Evolutionary conservation across 306 rosid genomes (phyloP).

Genomic region (Trifolium subterraneum): DNA sequence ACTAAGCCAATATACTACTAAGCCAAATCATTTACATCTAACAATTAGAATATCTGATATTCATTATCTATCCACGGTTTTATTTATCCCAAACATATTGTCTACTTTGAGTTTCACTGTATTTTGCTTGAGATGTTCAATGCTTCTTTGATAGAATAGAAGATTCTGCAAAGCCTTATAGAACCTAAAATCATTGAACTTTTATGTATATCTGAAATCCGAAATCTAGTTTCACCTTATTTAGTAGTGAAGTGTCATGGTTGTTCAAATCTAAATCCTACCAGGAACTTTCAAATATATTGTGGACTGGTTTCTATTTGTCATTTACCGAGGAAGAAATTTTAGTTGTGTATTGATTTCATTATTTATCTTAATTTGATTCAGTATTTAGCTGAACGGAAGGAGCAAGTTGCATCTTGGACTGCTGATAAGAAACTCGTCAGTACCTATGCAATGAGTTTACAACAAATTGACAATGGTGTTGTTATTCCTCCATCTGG

Average conservation of each 20-base stretch:
- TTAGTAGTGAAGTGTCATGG: no score
- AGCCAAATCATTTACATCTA: constrained; percentile 4
- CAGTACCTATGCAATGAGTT: constrained; percentile 70
- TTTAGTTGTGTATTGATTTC: no score
- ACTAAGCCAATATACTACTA: no score
- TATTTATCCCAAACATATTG: not conserved
- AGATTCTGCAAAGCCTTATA: not conserved
- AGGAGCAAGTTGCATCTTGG: constrained; percentile 95
- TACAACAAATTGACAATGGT: constrained; percentile 85
- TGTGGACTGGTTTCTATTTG: no score
- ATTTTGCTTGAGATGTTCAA: constrained; percentile 15
- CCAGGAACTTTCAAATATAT: no score
- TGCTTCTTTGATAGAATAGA: not conserved
- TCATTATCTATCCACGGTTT: not conserved
- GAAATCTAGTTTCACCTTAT: no score
- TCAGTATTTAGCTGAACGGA: constrained; percentile 91
- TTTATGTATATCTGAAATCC: no score
- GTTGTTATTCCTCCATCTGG: constrained; percentile 83
- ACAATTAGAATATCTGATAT: not conserved
- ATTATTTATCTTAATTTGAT: no score
- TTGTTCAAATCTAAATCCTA: no score
- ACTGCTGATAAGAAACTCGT: constrained; percentile 73
- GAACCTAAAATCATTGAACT: no score
- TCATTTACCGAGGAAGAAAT: no score
- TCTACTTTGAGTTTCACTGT: not conserved